phyloP scores from a whole-genome alignment of 345 rosid species.

The Syzygium aromaticum region DNA sequence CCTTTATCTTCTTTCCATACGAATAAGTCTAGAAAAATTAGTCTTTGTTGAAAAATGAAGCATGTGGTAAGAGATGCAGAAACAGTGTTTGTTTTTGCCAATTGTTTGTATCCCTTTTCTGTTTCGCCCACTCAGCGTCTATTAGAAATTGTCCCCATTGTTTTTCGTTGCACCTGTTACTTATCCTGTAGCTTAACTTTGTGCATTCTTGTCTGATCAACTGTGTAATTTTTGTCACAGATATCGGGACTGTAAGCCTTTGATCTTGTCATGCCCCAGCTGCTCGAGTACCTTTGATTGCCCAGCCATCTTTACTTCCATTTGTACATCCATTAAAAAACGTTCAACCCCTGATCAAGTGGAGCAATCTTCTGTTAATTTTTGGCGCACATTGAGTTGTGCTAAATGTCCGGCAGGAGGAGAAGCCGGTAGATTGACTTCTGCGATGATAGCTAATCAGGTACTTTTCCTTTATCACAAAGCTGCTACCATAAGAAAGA shows the following conservation, averaged over 20 bases:
- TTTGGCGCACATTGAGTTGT: constrained; percentile 72
- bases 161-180: neutral
- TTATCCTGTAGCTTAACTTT: neutral
- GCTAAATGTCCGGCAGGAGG: constrained; percentile 68
- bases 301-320: constrained; percentile 52
- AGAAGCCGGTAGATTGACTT: constrained; percentile 52
- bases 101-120: neutral
- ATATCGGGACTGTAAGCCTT: constrained; percentile 66
- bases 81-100: neutral
- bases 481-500: neutral
- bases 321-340: constrained; percentile 21
- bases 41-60: neutral
- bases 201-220: neutral
- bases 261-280: constrained; percentile 74
- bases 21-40: neutral
- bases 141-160: neutral
- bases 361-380: constrained; percentile 34
- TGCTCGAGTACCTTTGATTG: constrained; percentile 73
- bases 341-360: constrained; percentile 28
- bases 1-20: neutral
- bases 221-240: constrained; percentile 29
- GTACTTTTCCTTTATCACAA: constrained; percentile 16
- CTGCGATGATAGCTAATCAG: constrained; percentile 86
- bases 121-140: neutral
- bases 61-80: neutral